Percentiles rank a stretch among this genome's conserved stretches.
Conservation (phyloP, 352 stramenopile genomes). For the Phytopythium boreale region DNA sequence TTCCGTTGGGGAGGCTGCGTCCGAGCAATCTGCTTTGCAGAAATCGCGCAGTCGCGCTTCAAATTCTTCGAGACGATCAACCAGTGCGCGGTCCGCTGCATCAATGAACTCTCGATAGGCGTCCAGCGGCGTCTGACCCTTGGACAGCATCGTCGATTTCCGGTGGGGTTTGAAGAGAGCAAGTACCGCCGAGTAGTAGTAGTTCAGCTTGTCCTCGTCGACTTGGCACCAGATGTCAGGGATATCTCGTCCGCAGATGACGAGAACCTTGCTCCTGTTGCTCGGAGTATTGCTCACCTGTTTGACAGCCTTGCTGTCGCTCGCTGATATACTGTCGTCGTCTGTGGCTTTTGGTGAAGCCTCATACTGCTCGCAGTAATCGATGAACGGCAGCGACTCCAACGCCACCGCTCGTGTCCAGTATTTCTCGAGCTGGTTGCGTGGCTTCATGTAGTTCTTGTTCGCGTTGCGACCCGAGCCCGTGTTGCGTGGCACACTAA, state of each 20-base stretch:
- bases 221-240: background rate
- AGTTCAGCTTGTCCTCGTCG: background rate
- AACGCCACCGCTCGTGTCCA: conserved; percentile 1
- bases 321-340: background rate
- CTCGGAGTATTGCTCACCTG: background rate
- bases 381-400: conserved; percentile 7
- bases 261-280: background rate
- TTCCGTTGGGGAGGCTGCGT: background rate
- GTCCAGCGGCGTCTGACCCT: background rate
- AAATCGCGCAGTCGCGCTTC: conserved; percentile 11
- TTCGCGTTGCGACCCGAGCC: background rate
- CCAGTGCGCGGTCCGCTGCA: background rate
- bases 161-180: conserved; percentile 18
- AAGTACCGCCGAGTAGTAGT: conserved; percentile 9
- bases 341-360: background rate
- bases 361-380: conserved; percentile 12
- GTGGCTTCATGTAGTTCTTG: background rate
- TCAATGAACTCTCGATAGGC: background rate
- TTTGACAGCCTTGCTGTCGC: background rate
- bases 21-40: background rate
- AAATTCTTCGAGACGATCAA: background rate
- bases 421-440: conserved; percentile 8
- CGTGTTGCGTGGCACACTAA: background rate
- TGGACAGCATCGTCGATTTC: background rate
- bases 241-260: conserved; percentile 12